Base-by-base conservation (phyloP, 108 stramenopile species). In the Conticribra weissflogii region DNA sequence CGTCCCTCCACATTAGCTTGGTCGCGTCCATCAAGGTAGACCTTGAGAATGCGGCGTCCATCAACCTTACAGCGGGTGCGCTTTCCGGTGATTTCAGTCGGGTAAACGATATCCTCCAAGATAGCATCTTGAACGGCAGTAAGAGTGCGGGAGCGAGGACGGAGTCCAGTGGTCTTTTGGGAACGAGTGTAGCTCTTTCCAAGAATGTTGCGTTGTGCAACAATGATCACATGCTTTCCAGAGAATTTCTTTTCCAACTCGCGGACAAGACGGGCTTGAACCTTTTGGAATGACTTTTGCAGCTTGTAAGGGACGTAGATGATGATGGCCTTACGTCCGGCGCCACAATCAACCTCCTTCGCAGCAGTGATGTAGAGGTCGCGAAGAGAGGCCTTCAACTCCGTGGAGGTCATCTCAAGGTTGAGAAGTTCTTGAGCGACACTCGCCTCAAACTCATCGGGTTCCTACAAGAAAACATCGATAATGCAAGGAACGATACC, bases 211-310 rank as follows among this genome's bases (percentile, higher is more conserved):
- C 99, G 92, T 73, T 98, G 97, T 56, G 91, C 99, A 63, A 99
- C 87, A 66, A 99, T 86, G 73, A 99, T 79, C 52, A 99, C 97
- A 81, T 98, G 96, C 51, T 80, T 80, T 62, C 97, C 99, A 49
- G 96, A 96, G 90, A 98, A 98, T 83, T 99, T 99, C 95, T 99
- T 99, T 90, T 99, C 99, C 75, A 99, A 83, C 84, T 99, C 99
- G 45, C 96, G 96, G 17, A 99, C 96, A 68, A 99, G 90, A 53
- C 88, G 86, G 55, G 78, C 76, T 74, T 99, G 99, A 77, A 99
- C 93, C 91, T 98, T 98, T 84, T 98, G 85, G 89, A 95, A 97
- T 57, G 91, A 76, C 71, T 83, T 88, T 34, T 98, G 92, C 18
- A 97, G 94, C 63, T 95, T 92, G 96, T 79, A 99, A 29, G 99